Conservation (phyloP, 2,329 filamentous ascomycete species). For the Diaporthe vexans region DNA sequence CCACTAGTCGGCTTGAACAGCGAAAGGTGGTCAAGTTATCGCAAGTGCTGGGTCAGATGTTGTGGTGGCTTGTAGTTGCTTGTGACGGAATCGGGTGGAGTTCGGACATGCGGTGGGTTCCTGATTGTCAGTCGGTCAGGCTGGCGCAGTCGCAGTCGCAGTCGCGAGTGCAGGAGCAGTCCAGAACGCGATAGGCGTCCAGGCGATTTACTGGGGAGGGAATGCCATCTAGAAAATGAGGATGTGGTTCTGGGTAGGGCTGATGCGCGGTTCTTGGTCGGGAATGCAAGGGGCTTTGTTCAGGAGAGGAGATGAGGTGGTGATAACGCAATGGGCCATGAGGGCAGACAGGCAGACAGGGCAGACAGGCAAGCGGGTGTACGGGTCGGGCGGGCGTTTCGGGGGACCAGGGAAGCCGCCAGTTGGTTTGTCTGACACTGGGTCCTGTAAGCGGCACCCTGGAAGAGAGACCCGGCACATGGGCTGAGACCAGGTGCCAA, state of each 20-base stretch:
- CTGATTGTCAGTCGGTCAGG: slow-evolving; percentile 25
- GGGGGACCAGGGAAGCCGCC: slow-evolving; percentile 16
- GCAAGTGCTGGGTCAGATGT: neutral
- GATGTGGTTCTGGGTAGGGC: neutral
- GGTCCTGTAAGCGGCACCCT: slow-evolving; percentile 21
- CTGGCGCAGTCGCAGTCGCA: slow-evolving; percentile 13
- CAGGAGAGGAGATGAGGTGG: slow-evolving; percentile 33
- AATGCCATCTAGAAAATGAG: slow-evolving; percentile 9
- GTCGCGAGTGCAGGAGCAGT: slow-evolving; percentile 19
- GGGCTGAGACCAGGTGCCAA: slow-evolving; percentile 28
- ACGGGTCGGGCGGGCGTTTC: slow-evolving; percentile 20
- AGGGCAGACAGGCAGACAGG: slow-evolving; percentile 5
- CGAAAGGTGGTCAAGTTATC: neutral
- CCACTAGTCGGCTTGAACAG: neutral
- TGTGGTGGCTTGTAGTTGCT: slow-evolving; percentile 15
- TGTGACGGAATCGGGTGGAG: slow-evolving; percentile 26
- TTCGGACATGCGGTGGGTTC: slow-evolving; percentile 11
- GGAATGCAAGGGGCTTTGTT: slow-evolving; percentile 27
- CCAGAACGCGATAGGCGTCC: slow-evolving; percentile 38
- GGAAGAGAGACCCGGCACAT: slow-evolving; percentile 8
- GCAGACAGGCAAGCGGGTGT: neutral
- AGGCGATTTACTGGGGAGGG: slow-evolving; percentile 28
- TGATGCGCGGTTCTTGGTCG: slow-evolving; percentile 9
- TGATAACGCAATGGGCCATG: slow-evolving; percentile 38
- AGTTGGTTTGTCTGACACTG: slow-evolving; percentile 27